Evolutionary conservation across 441 rosid species (phyloP), one percentile per base, ranked within the genome.

Genomic region (Omphalea diandra): DNA sequence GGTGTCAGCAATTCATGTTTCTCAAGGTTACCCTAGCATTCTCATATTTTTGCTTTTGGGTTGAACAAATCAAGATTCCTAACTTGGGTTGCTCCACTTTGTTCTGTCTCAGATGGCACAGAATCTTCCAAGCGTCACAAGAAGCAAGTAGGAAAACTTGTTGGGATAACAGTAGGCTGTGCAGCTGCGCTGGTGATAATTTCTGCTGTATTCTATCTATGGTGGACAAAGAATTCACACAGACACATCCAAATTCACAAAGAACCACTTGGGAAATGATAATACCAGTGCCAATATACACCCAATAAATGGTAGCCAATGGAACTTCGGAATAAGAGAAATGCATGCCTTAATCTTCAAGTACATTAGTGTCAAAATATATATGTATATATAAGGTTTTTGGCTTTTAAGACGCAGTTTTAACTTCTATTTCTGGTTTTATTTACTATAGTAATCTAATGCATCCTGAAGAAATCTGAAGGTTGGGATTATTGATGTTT

Each of bases 1-100:
- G 36, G 79, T 86, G 9, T 86, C 90, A 65, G 90, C 83, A 6
- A 80, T 83, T 75, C 84, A 73, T 59, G 86, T 74, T 52, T 70
- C 80, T 62, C 81, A 65, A 86, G 89, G 87, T 81, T 67, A 20
- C 12, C 0, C 8, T 3, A 15, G 7, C 47, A 32, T 27, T 56
- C n/a, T 33, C 46, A 18, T 2, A n/a, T 20, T n/a, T n/a, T 7
- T 11, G 17, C 49, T 24, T 53, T 36, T 56, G 65, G 27, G 27
- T 11, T 35, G 49, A 6, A 15, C 1, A 29, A 31, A 12, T 12
- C 26, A 22, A 22, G 17, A n/a, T 22, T 29, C 18, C 2, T 32
- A 44, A 46, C 49, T 0, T 29, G 26, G 29, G 63, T 41, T 24
- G 35, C 27, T 46, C 12, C 15, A 2, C 27, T 5, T 22, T 22